Percentiles rank a stretch among this genome's conserved stretches.
Evolutionary conservation across 1,284 basidiomycete species (phyloP).

Genomic region (Trametes hirsuta): DNA sequence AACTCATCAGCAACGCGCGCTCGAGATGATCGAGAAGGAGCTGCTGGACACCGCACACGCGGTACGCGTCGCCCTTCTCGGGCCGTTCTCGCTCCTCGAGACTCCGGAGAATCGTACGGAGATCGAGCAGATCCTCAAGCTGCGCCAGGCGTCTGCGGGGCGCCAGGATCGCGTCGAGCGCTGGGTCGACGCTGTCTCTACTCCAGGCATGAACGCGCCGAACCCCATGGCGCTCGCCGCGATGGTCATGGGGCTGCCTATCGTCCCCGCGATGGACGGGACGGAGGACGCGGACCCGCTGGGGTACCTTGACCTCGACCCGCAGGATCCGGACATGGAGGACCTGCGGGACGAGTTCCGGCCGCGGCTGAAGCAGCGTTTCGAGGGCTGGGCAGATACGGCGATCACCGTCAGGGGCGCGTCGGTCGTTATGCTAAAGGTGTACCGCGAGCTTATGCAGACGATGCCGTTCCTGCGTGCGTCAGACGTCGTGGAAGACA

Average conservation of each 20-base stretch:
- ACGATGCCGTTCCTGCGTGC: slow-evolving; percentile 59
- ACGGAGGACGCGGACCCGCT: slow-evolving; percentile 46
- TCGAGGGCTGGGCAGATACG: slow-evolving; percentile 56
- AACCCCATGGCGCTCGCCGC: slow-evolving; percentile 65
- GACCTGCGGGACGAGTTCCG: slow-evolving; percentile 62
- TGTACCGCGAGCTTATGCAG: slow-evolving; percentile 47
- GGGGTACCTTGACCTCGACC: slow-evolving; percentile 55
- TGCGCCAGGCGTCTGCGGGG: slow-evolving; percentile 39
- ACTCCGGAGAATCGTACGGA: slow-evolving; percentile 42
- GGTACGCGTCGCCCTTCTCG: slow-evolving; percentile 45
- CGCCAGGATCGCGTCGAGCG: slow-evolving; percentile 50
- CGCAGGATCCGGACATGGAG: slow-evolving; percentile 56
- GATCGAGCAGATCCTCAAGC: slow-evolving; percentile 48
- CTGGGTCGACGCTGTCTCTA: slow-evolving; percentile 56
- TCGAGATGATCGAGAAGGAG: slow-evolving; percentile 54
- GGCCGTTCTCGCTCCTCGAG: slow-evolving; percentile 52
- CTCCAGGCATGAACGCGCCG: slow-evolving; percentile 41
- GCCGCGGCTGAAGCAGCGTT: slow-evolving; percentile 56
- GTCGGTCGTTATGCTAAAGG: slow-evolving; percentile 36
- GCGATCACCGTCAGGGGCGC: slow-evolving; percentile 42
- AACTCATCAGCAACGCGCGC: slow-evolving; percentile 37
- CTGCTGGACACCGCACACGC: slow-evolving; percentile 47
- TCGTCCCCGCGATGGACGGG: slow-evolving; percentile 43
- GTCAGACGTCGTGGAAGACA: slow-evolving; percentile 55
- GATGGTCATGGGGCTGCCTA: slow-evolving; percentile 68